Conservation (phyloP, 805 yeast genomes). For the Saturnispora kantuleensis region DNA sequence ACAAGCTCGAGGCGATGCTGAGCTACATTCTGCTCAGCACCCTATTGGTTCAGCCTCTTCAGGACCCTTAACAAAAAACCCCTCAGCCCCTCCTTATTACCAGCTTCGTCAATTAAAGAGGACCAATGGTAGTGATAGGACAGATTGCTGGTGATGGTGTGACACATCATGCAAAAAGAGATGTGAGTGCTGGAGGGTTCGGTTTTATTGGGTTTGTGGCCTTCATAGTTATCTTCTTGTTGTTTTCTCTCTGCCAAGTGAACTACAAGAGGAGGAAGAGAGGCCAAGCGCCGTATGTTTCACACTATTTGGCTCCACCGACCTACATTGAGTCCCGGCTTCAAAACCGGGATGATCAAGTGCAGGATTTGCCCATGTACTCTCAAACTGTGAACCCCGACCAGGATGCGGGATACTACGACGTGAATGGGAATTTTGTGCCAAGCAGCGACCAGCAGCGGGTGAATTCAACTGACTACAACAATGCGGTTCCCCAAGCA, state of each 20-base stretch:
- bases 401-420: constrained; percentile 70
- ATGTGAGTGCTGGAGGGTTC: background rate
- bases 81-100: background rate
- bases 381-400: constrained; percentile 57
- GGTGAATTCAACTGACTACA: background rate
- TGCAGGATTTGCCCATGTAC: constrained; percentile 48
- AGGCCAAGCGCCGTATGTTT: constrained; percentile 60
- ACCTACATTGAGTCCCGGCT: constrained; percentile 55
- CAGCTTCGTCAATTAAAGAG: too few relatives aligned
- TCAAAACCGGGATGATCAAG: constrained; percentile 27
- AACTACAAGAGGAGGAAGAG: constrained; percentile 42
- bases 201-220: constrained; percentile 40
- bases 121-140: background rate
- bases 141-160: background rate
- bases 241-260: constrained; percentile 39
- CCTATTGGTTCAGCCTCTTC: background rate
- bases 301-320: constrained; percentile 50
- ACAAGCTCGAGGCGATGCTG: too few relatives aligned
- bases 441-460: constrained; percentile 13
- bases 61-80: background rate
- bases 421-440: constrained; percentile 43
- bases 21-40: too few relatives aligned
- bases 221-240: constrained; percentile 41
- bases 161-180: background rate
- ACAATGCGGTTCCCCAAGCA: background rate